Base-by-base conservation (phyloP, 2,329 filamentous ascomycete genomes). In the Colletotrichum kahawae region DNA sequence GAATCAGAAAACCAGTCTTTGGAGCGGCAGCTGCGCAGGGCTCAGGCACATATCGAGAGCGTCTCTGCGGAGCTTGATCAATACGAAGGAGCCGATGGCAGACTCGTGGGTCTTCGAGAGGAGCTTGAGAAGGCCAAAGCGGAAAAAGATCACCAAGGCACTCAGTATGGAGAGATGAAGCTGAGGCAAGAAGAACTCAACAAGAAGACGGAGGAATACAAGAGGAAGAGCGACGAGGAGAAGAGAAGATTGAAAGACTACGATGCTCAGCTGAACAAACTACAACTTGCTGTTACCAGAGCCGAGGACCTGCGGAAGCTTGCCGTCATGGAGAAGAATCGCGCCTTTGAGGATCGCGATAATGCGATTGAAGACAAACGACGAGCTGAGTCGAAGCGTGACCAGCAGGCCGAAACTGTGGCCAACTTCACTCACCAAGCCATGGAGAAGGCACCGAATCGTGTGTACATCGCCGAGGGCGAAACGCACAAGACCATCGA, bases 81-180 rank as follows among this genome's bases (percentile, higher is more conserved):
- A 31, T 90, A 91, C 62, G 90, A 94, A 75, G 93, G 93, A 4
- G 91, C 92, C 70, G 95, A 95, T 80, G 92, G 91, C 64, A 88
- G 89, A 67, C 85, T 96, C 1, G 89, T 92, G 60, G 85, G 85
- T 14, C 85, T 95, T 3, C 89, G 89, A 70, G 83, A 86, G 18
- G 86, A 91, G 63, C 87, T 97, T 1, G 84, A 87, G 71, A 90
- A 92, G 9, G 82, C 82, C 4, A 82, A 88, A 76, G 83, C 84
- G 14, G 80, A 85, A 54, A 80, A 85, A 27, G 84, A 88, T 2
- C 86, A 89, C 63, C 86, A 90, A 31, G 89, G 92, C 81, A 80
- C 84, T 14, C 88, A 92, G 73, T 93, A 90, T 77, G 91, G 89
- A 24, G 85, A 87, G 67, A 83, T 91, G 77, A 84, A 77, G 34